A percentile compares a stretch with the other conserved stretches of the same genome.
These are phyloP conservation scores for Talaromyces sp. DNA, from an alignment of 2,329 filamentous ascomycete species.

Conservation along the genomic window DNA sequence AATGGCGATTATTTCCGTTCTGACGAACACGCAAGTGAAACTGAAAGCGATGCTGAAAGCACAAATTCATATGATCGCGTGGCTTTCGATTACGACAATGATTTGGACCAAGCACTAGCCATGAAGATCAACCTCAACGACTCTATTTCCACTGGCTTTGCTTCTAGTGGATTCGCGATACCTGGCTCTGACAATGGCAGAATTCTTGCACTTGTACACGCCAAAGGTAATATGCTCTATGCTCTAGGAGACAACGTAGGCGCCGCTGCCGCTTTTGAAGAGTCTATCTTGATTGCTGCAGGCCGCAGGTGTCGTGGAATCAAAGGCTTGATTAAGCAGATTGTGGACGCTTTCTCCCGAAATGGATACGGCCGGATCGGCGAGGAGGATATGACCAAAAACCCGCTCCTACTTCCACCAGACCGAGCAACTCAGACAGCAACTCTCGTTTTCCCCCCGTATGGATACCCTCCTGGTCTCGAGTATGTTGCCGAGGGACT, in stretches of 20 bases:
- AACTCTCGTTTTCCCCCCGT: constrained; percentile 72
- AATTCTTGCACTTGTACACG: constrained; percentile 89
- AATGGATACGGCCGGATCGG: constrained; percentile 34
- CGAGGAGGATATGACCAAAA: constrained; percentile 36
- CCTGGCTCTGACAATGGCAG: constrained; percentile 85
- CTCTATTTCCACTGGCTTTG: constrained; percentile 54
- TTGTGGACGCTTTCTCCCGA: constrained; percentile 64
- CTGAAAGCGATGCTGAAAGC: constrained; percentile 56
- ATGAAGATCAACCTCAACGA: constrained; percentile 29
- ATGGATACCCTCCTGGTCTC: constrained; percentile 76
- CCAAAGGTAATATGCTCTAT: constrained; percentile 98
- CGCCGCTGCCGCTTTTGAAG: constrained; percentile 87
- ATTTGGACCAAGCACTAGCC: constrained; percentile 29
- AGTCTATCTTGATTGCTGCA: constrained; percentile 84
- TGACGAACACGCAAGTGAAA: constrained; percentile 57
- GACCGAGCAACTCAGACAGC: constrained; percentile 80
- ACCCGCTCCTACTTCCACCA: constrained; percentile 75
- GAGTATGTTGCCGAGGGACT: constrained; percentile 66
- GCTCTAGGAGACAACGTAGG: constrained; percentile 74
- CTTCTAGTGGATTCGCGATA: constrained; percentile 79
- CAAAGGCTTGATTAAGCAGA: constrained; percentile 71
- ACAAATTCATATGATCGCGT: constrained; percentile 55
- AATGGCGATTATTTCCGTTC: constrained; percentile 47
- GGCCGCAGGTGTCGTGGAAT: constrained; percentile 69
- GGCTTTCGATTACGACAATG: constrained; percentile 55